phyloP scores from a whole-genome alignment of 805 yeast genomes.

The Ogataea sp. region DNA sequence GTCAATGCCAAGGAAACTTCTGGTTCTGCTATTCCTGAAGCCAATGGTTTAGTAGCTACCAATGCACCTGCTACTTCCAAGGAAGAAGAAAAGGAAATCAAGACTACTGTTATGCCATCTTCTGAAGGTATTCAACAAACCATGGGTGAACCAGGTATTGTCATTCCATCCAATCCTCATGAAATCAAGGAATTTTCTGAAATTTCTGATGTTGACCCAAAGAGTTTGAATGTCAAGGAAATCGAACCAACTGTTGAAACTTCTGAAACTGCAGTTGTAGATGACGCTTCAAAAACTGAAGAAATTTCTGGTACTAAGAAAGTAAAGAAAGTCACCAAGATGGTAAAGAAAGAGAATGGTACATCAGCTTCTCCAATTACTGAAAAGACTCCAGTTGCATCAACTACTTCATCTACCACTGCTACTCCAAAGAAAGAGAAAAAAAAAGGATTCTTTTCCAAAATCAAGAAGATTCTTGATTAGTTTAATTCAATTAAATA shows the following conservation, averaged over 20 bases:
- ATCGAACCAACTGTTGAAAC: no score
- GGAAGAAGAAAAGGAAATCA: conserved; percentile 10
- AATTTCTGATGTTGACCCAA: conserved; percentile 48
- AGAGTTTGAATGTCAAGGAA: conserved; percentile 42
- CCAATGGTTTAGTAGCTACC: conserved; percentile 34
- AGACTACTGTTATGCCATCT: conserved; percentile 40
- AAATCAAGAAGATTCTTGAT: conserved; percentile 31
- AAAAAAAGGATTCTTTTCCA: conserved; percentile 33
- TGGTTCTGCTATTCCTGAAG: conserved; percentile 32
- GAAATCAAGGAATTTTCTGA: conserved; percentile 60
- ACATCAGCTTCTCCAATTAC: conserved; percentile 3
- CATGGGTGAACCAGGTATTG: conserved; percentile 69
- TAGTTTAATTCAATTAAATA: not conserved
- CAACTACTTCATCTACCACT: conserved; percentile 5
- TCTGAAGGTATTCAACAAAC: conserved; percentile 33
- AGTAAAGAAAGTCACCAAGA: conserved; percentile 23
- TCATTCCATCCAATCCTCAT: conserved; percentile 52
- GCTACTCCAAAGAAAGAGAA: conserved; percentile 21
- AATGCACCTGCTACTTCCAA: conserved; percentile 8
- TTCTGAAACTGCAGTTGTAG: conserved; percentile 14
- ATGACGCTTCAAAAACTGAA: conserved; percentile 6
- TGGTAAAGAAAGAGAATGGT: conserved; percentile 20
- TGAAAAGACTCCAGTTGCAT: conserved; percentile 6
- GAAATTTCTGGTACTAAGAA: conserved; percentile 14
- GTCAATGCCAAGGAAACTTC: conserved; percentile 16